Evolutionary conservation across 2,329 filamentous ascomycete genomes (phyloP).

Genomic region (Celoporthe dispersa): DNA sequence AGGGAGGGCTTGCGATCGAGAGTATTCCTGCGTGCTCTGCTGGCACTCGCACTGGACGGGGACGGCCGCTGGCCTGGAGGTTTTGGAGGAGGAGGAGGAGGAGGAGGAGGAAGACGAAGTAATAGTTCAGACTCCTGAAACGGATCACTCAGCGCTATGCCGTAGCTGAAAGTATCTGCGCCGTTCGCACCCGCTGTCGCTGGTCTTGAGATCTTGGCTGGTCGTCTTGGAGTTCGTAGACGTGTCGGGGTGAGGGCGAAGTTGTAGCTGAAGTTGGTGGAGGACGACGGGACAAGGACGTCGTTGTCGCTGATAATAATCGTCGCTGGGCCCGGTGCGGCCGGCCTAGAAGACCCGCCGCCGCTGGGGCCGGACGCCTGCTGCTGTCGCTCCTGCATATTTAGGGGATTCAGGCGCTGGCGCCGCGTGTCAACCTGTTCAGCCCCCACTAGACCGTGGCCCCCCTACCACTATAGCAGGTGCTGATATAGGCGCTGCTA

Average conservation of each 20-base stretch:
- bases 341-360: not conserved
- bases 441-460: not conserved
- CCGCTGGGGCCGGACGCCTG: slow-evolving; percentile 1
- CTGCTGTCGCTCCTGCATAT: not conserved
- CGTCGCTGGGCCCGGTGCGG: slow-evolving; percentile 1
- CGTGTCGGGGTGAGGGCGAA: slow-evolving; percentile 29
- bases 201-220: slow-evolving; percentile 42
- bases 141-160: slow-evolving; percentile 27
- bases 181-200: slow-evolving; percentile 12
- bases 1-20: slow-evolving; percentile 57
- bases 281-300: slow-evolving; percentile 22
- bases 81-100: not conserved
- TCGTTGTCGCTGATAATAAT: slow-evolving; percentile 24
- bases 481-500: not conserved
- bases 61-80: not conserved
- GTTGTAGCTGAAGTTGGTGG: slow-evolving; percentile 30
- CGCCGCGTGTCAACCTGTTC: not conserved
- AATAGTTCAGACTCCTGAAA: slow-evolving; percentile 1
- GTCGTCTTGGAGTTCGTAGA: slow-evolving; percentile 33
- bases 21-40: slow-evolving; percentile 50
- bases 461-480: not conserved
- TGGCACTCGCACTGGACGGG: not conserved
- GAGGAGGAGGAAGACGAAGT: not conserved
- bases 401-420: not conserved
- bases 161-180: slow-evolving; percentile 17